Evolutionary conservation across 352 stramenopile genomes (phyloP).

Genomic region (Phytopythium oedochilum): DNA sequence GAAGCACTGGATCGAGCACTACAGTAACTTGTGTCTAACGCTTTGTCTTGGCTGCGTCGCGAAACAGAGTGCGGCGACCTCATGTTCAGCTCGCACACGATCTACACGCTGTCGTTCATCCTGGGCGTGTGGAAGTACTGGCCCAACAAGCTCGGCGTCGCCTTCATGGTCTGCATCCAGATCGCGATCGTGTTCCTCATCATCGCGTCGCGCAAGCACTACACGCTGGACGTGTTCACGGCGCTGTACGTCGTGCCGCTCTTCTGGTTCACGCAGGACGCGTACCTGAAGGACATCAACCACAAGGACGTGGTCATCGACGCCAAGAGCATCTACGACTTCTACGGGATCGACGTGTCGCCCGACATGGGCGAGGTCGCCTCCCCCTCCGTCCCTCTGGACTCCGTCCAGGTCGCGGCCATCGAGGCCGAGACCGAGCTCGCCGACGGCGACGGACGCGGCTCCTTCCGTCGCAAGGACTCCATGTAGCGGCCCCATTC

Average conservation of each 20-base stretch:
- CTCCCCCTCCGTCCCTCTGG: conserved; percentile 2
- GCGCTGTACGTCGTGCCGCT: conserved; percentile 87
- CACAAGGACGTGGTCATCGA: conserved; percentile 56
- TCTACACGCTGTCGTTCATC: conserved; percentile 89
- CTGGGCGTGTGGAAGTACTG: conserved; percentile 86
- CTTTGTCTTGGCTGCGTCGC: too few species aligned
- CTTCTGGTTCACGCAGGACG: conserved; percentile 77
- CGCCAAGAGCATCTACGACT: conserved; percentile 32
- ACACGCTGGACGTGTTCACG: conserved; percentile 87
- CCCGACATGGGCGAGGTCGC: conserved; percentile 15
- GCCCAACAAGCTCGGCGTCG: conserved; percentile 68
- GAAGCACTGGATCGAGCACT: too few species aligned
- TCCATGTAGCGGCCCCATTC: too few species aligned
- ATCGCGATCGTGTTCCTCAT: conserved; percentile 86
- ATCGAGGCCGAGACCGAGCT: not conserved
- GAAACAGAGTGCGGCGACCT: conserved; percentile 75
- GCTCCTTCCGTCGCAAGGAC: conserved; percentile 1
- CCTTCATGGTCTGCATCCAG: conserved; percentile 71
- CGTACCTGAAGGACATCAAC: conserved; percentile 83
- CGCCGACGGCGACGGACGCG: not conserved
- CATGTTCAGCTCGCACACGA: conserved; percentile 92
- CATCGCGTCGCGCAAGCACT: conserved; percentile 87
- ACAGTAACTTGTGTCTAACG: not conserved
- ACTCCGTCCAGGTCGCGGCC: conserved; percentile 10
- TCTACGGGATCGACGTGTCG: conserved; percentile 48